phyloP scores from a whole-genome alignment of 306 rosid genomes.

The barrel medic (Medicago truncatula) region DNA sequence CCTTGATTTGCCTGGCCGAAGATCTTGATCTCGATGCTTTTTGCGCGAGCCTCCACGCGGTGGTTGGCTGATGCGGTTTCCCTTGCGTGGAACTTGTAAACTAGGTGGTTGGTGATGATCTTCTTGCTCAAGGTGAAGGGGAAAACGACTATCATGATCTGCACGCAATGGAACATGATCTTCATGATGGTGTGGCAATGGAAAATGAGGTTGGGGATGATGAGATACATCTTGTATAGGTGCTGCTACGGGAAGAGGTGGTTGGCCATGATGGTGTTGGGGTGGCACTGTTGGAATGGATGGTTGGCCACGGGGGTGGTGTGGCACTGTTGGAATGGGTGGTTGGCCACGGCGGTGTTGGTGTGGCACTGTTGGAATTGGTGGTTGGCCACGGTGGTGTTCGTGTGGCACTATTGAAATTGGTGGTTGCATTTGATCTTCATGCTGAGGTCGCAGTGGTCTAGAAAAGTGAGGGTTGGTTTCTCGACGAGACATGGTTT shows the following conservation, averaged over 20 bases:
- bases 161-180: not conserved
- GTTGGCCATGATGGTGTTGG: constrained; percentile 26
- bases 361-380: not conserved
- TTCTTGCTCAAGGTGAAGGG: not conserved
- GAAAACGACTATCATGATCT: constrained; percentile 4
- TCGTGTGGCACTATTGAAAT: constrained; percentile 29
- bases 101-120: constrained; percentile 18
- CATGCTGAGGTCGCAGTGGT: constrained; percentile 40
- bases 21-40: constrained; percentile 30
- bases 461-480: constrained; percentile 75
- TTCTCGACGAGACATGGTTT: constrained; percentile 61
- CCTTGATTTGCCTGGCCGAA: constrained; percentile 6
- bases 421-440: constrained; percentile 33
- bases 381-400: constrained; percentile 29
- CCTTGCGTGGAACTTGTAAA: constrained; percentile 6
- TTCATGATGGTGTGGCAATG: constrained; percentile 2
- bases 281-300: constrained; percentile 26
- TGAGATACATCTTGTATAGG: constrained; percentile 1
- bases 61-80: constrained; percentile 14
- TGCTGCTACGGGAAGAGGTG: not conserved
- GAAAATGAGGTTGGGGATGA: not conserved
- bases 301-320: not conserved
- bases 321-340: constrained; percentile 12
- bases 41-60: constrained; percentile 9
- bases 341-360: not conserved